Conservation (phyloP, 176 grass and related monocot species). For the Metroxylon sagu region DNA sequence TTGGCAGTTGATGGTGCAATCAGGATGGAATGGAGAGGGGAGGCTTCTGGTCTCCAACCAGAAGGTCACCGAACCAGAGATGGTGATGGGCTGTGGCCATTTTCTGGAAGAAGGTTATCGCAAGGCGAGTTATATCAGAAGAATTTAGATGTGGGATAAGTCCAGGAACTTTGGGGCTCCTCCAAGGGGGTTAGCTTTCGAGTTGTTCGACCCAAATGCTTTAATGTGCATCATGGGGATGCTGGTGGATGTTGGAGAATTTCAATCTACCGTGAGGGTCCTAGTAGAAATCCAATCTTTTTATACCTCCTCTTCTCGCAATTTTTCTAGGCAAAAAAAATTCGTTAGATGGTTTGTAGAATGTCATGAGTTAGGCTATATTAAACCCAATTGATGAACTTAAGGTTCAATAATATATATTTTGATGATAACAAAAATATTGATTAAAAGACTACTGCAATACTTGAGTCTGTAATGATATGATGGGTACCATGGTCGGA, state of each 20-base stretch:
- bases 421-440: too few relatives aligned
- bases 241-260: conserved; percentile 72
- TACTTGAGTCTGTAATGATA: too few relatives aligned
- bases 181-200: conserved; percentile 32
- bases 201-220: conserved; percentile 74
- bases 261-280: conserved; percentile 69
- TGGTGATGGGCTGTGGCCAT: conserved; percentile 69
- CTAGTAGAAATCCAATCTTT: conserved; percentile 62
- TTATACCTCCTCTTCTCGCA: too few relatives aligned
- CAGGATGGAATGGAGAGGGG: conserved; percentile 77
- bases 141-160: conserved; percentile 66
- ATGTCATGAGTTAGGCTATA: too few relatives aligned
- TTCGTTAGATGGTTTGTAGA: too few relatives aligned
- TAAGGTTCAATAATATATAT: too few relatives aligned
- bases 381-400: too few relatives aligned
- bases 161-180: conserved; percentile 59
- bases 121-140: conserved; percentile 75
- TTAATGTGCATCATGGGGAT: conserved; percentile 65
- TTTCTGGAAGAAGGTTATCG: conserved; percentile 74
- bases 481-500: too few relatives aligned
- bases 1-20: conserved; percentile 49
- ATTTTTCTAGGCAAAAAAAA: too few relatives aligned
- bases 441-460: too few relatives aligned
- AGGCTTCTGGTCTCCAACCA: conserved; percentile 51
- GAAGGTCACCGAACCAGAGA: conserved; percentile 65